Evolutionary conservation across 2,329 filamentous ascomycete genomes (phyloP), one percentile per base, ranked within the genome.

Genomic region (Alternaria burnsii): DNA sequence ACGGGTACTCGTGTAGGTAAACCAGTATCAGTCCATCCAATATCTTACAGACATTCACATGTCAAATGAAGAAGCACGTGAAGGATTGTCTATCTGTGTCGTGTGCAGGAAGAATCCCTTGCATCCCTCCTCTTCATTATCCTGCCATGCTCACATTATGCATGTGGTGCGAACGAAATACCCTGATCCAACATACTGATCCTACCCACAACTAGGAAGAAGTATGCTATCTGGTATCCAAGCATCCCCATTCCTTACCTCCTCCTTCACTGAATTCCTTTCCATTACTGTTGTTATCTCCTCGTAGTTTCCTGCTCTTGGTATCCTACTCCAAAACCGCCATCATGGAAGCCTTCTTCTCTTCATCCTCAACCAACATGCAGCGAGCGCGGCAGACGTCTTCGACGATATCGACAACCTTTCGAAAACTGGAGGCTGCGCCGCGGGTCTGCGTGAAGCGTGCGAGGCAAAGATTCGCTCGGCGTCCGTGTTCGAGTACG

Each of bases 381-480:
- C 84, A 84, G 28, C 89, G 87, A 61, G 83, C 83, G 65, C 83
- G 84, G 75, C 96, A 88, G 16, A 92, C 86, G 20, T 86, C 83
- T 66, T 89, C 86, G 69, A 97, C 84, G 3, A 91, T 90, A 60
- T 93, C 90, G 26, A 96, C 87, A 10, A 97, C 91, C 73, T 88
- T 89, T 75, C 92, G 87, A 81, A 98, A 97, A 69, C 91, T 95
- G 71, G 91, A 95, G 38, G 92, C 93, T 2, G 94, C 94, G n/a
- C 94, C 95, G 59, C 89, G 89, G 74, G 95, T 93, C 74, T 97
- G 94, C 1, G 91, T 94, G 76, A 97, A 92, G 36, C 92, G 90
- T 30, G 92, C 88, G 66, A 97, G 88, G 76, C 90, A 91, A 55
- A 97, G 85, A 9, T 89, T 89, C 46, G 88, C 89, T 65, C 88